These are phyloP conservation scores for Pythium periplocum DNA, from an alignment of 352 stramenopile genomes.

Conservation along the genomic window DNA sequence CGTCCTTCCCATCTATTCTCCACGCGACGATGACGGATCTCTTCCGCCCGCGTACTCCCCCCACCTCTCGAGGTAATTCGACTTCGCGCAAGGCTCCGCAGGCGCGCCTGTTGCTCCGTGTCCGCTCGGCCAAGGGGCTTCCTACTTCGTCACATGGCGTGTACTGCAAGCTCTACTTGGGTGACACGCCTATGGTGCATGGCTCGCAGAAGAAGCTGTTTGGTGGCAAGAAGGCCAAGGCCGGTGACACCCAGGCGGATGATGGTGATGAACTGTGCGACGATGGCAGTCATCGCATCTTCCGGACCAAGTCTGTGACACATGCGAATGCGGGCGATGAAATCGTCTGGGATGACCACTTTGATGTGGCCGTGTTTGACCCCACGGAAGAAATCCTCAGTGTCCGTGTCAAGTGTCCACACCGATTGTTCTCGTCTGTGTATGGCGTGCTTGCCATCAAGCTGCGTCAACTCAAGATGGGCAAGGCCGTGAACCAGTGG, in stretches of 20 bases:
- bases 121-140: constrained; percentile 47
- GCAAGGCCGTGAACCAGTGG: constrained; percentile 16
- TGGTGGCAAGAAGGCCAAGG: constrained; percentile 15
- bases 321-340: constrained; percentile 4
- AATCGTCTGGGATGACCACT: constrained; percentile 49
- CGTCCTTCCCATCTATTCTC: too few relatives aligned
- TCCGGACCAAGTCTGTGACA: constrained; percentile 33
- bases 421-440: constrained; percentile 13
- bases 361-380: constrained; percentile 36
- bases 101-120: constrained; percentile 35
- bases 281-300: constrained; percentile 32
- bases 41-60: too few relatives aligned
- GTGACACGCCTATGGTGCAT: constrained; percentile 37
- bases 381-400: constrained; percentile 17
- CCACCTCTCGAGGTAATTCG: too few relatives aligned
- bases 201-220: constrained; percentile 34
- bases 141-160: constrained; percentile 37
- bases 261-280: constrained; percentile 5
- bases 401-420: constrained; percentile 20
- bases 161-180: constrained; percentile 69
- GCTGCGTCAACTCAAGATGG: constrained; percentile 14
- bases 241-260: not conserved
- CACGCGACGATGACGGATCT: too few relatives aligned
- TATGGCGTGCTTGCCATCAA: constrained; percentile 16
- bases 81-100: constrained; percentile 1